phyloP scores from a whole-genome alignment of 148 eudicot species.

The Cornus suecica region DNA sequence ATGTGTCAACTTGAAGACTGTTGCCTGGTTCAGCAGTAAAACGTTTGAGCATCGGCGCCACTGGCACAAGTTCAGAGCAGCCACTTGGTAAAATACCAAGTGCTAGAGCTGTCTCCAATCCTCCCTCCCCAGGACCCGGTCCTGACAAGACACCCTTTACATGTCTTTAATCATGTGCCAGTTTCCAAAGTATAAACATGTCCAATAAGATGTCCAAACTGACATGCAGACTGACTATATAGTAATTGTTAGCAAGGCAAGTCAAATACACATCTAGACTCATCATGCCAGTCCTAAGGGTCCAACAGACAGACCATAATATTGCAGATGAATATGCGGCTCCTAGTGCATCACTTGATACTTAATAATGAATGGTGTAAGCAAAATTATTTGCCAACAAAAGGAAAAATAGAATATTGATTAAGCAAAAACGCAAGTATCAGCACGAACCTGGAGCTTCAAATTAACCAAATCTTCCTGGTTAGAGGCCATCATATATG shows the following conservation, averaged over 20 bases:
- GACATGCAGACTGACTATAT: not conserved
- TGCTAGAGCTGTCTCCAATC: no score
- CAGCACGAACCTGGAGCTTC: conserved; percentile 36
- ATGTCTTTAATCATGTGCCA: not conserved
- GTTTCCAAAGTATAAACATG: not conserved
- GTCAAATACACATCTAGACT: not conserved
- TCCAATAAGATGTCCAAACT: not conserved
- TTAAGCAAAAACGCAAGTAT: not conserved
- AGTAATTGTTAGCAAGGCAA: not conserved
- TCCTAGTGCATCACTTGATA: not conserved
- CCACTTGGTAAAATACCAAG: no score
- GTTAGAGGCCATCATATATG: conserved; percentile 29
- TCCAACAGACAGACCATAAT: not conserved
- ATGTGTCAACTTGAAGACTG: no score
- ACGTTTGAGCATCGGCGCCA: no score
- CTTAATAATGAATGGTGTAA: not conserved
- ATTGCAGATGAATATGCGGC: not conserved
- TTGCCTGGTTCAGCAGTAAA: no score
- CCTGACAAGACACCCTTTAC: no score
- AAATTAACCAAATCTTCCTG: conserved; percentile 51
- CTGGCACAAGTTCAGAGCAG: no score
- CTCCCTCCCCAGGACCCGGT: no score
- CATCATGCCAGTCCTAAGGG: not conserved
- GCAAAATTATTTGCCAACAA: not conserved
- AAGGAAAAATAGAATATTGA: not conserved